Base-by-base conservation (phyloP, 108 stramenopile species). In the Fistulifera pelliculosa region DNA sequence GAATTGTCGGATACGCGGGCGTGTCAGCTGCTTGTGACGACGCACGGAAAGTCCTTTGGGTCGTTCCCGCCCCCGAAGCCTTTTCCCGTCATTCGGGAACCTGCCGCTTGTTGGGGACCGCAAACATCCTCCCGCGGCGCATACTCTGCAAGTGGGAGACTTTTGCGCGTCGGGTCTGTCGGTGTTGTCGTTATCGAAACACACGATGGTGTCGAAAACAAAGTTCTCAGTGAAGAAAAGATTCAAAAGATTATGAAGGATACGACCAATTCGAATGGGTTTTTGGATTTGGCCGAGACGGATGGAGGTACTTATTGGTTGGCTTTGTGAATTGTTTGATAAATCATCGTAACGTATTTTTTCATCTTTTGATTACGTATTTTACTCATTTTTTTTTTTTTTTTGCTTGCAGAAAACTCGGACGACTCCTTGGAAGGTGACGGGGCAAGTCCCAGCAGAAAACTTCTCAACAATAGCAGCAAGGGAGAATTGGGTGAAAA, bases 101-200 rank as follows among this genome's bases (percentile, higher is more conserved):
- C 16, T 97, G 96, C 51, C 81, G 89, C 26, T 59, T 97, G 47
- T 68, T 97, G 47, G 96, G 16, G 96, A 95, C 60, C 62, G 87
- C 49, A 87, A 87, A 41, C 88, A 94, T 58, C 82, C 81, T 2
- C 76, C 86, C 11, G 80, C 84, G 0, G 60, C 74, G 25, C 88
- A 94, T 51, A 74, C 68, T 0, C 62, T 94, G 40, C 74, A 89
- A 57, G 92, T 94, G 44, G 90, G 94, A 47, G 88, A 90, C 61
- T 95, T 94, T 70, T 97, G 44, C 85, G 96, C 13, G 86, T 97
- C 41, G 96, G 96, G 27, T 81, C 77, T 53, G 96, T 97, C 27
- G 96, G 96, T 26, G 81, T 97, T 38, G 94, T 97, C 31, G 96
- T 97, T 14, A 94, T 92, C 69, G 96, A 97, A 66, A 86, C 89